These are phyloP conservation scores for Allomyces javanicus DNA, from an alignment of 192 early-diverging fungal genomes.

Conservation along the genomic window DNA sequence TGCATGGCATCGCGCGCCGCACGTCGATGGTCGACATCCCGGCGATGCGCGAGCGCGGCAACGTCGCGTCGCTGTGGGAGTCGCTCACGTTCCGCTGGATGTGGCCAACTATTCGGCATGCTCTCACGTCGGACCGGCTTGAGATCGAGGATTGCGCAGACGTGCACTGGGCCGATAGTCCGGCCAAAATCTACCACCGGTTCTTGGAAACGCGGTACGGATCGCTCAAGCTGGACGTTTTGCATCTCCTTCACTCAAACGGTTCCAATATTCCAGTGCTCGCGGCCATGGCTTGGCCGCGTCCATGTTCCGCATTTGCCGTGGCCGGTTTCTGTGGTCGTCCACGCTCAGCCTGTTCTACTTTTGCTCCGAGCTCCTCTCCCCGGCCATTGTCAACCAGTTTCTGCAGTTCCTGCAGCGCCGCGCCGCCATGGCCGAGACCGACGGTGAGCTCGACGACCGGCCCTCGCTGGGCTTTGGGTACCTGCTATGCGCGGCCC, in stretches of 20 bases:
- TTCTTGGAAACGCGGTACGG: not conserved
- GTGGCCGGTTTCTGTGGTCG: too few relatives aligned
- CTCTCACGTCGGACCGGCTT: not conserved
- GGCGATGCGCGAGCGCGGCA: not conserved
- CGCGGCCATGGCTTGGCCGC: not conserved
- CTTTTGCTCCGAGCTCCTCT: too few relatives aligned
- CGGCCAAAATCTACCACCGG: not conserved
- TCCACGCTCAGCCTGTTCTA: too few relatives aligned
- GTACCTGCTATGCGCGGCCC: too few relatives aligned
- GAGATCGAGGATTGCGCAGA: not conserved
- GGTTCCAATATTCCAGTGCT: not conserved
- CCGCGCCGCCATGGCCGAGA: too few relatives aligned
- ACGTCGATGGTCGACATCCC: not conserved
- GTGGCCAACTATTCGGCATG: not conserved
- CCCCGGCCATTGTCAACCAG: too few relatives aligned
- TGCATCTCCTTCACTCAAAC: not conserved
- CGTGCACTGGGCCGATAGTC: not conserved
- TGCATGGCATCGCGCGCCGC: not conserved
- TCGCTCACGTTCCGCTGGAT: not conserved
- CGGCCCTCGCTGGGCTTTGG: too few relatives aligned
- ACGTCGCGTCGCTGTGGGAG: not conserved
- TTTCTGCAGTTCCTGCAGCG: too few relatives aligned
- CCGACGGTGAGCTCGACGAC: too few relatives aligned
- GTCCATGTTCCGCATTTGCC: not conserved
- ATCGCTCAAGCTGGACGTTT: not conserved